Conservation (phyloP, 306 rosid genomes). For the Cucurbita pepo region DNA sequence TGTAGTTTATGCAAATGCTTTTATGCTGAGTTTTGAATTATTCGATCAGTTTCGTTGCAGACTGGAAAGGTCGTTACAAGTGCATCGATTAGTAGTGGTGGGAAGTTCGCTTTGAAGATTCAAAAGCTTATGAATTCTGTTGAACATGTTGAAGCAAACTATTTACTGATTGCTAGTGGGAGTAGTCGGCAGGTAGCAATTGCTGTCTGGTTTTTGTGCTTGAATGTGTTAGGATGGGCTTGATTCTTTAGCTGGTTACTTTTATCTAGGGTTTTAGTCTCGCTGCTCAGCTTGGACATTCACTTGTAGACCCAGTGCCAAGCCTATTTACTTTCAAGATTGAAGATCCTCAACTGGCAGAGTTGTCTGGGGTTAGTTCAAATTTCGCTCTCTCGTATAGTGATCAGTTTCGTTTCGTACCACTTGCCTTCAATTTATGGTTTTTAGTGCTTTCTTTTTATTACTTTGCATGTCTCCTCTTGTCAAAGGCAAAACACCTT, state of each 20-base stretch:
- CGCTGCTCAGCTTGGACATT: constrained; percentile 88
- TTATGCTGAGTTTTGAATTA: constrained; percentile 22
- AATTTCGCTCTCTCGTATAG: not conserved
- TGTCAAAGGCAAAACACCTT: not conserved
- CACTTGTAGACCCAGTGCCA: constrained; percentile 72
- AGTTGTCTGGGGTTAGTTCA: constrained; percentile 68
- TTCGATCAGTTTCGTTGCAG: constrained; percentile 61
- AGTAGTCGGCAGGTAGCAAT: constrained; percentile 69
- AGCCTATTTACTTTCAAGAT: constrained; percentile 87
- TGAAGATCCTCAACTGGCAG: constrained; percentile 45
- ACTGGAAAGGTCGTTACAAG: constrained; percentile 51
- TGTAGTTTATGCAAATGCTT: constrained; percentile 3
- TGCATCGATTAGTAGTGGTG: constrained; percentile 25
- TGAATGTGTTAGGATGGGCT: constrained; percentile 1
- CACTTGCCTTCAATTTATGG: not conserved
- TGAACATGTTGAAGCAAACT: constrained; percentile 58
- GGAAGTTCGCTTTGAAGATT: constrained; percentile 50
- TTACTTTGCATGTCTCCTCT: not conserved
- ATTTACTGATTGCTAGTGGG: constrained; percentile 79
- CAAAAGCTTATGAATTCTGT: constrained; percentile 25
- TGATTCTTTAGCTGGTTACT: constrained; percentile 13
- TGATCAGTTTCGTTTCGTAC: not conserved
- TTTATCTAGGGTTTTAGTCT: constrained; percentile 61
- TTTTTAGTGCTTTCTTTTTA: not conserved
- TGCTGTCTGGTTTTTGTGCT: constrained; percentile 12